Evolutionary conservation across 306 rosid species (phyloP).

Genomic region (Prinsepia uniflora): DNA sequence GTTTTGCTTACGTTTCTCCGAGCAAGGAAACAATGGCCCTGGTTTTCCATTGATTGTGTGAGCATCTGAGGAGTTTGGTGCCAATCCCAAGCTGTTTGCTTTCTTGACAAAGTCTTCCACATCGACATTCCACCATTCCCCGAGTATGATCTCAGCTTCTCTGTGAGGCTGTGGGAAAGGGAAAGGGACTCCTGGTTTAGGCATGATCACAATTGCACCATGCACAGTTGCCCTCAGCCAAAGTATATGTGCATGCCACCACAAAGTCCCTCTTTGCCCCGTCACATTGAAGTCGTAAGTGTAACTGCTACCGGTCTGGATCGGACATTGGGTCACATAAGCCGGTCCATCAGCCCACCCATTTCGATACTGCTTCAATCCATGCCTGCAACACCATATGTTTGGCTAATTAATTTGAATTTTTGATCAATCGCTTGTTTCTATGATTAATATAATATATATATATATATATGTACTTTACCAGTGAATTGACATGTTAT

Average conservation of each 20-base stretch:
- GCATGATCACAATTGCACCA: slow-evolving; percentile 85
- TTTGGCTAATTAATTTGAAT: too few species aligned
- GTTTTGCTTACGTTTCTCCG: slow-evolving; percentile 63
- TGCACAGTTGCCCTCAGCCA: slow-evolving; percentile 85
- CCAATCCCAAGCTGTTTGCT: slow-evolving; percentile 66
- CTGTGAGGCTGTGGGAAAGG: slow-evolving; percentile 66
- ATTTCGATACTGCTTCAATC: slow-evolving; percentile 68
- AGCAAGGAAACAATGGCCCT: slow-evolving; percentile 87
- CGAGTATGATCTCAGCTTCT: slow-evolving; percentile 58
- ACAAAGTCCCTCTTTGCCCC: slow-evolving; percentile 74
- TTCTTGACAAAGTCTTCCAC: slow-evolving; percentile 65
- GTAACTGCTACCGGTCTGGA: slow-evolving; percentile 59
- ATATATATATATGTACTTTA: slow-evolving; percentile 4
- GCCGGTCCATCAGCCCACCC: slow-evolving; percentile 93
- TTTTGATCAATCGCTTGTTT: not conserved
- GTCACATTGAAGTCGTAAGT: slow-evolving; percentile 73
- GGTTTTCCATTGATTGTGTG: slow-evolving; percentile 94
- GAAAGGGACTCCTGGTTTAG: slow-evolving; percentile 57
- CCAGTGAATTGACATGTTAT: slow-evolving; percentile 83
- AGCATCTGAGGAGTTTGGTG: slow-evolving; percentile 85
- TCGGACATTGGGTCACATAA: slow-evolving; percentile 77
- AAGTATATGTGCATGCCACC: slow-evolving; percentile 92
- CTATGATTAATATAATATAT: not conserved
- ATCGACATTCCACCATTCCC: slow-evolving; percentile 87
- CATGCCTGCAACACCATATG: slow-evolving; percentile 47